Conservation (phyloP, 306 rosid genomes). For the Senna tora region DNA sequence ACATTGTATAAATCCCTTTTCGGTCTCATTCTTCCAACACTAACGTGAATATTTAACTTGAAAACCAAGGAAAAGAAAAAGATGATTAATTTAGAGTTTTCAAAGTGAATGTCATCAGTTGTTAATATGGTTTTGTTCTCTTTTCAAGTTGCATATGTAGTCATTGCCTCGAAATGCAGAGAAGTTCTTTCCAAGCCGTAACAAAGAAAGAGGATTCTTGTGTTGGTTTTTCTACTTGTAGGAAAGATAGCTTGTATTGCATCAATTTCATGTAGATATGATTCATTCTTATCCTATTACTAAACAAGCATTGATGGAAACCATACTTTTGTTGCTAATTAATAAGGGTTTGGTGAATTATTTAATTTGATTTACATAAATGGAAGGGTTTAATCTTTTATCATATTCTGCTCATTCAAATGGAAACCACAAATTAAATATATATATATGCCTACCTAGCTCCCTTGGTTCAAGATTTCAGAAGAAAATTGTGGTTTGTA, state of each 20-base stretch:
- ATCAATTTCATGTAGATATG: constrained; percentile 4
- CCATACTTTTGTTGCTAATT: background rate
- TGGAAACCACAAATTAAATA: background rate
- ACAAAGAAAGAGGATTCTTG: constrained; percentile 42
- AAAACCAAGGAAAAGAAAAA: too few species aligned
- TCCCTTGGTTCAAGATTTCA: background rate
- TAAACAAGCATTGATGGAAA: background rate
- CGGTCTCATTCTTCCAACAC: constrained; percentile 26
- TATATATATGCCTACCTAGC: too few species aligned
- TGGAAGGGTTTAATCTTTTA: background rate
- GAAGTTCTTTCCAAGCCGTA: constrained; percentile 58
- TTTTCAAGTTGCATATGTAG: constrained; percentile 36
- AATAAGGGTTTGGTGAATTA: background rate
- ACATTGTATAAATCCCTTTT: constrained; percentile 36
- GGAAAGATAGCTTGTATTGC: constrained; percentile 30
- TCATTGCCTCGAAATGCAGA: constrained; percentile 45
- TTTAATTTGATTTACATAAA: background rate
- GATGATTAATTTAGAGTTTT: too few species aligned
- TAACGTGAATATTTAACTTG: background rate
- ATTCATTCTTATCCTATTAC: background rate
- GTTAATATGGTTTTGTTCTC: constrained; percentile 23
- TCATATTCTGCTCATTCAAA: background rate
- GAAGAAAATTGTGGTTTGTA: constrained; percentile 30
- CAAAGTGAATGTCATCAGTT: background rate
- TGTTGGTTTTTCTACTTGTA: constrained; percentile 51